A percentile compares a stretch with the other conserved stretches of the same genome.
phyloP scores from a whole-genome alignment of 2,329 filamentous ascomycete genomes.

The Mariannaea sp. region DNA sequence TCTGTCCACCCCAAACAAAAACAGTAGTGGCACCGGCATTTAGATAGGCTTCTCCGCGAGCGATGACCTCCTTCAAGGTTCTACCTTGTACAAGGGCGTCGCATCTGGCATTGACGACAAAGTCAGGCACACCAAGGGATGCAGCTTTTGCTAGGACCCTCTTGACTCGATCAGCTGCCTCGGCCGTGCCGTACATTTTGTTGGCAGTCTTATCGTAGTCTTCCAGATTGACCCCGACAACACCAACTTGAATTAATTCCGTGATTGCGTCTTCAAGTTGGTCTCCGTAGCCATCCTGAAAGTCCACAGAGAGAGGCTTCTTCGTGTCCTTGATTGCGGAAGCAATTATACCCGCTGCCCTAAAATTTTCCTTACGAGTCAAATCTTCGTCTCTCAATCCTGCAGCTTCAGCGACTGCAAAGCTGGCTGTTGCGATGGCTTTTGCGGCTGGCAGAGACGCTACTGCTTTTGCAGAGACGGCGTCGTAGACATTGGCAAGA shows the following conservation, averaged over 20 bases:
- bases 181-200: neutral
- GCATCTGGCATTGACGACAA: conserved; percentile 61
- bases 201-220: conserved; percentile 4
- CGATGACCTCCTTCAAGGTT: conserved; percentile 52
- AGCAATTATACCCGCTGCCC: neutral
- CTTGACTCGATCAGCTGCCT: neutral
- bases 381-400: neutral
- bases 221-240: neutral
- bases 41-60: conserved; percentile 57
- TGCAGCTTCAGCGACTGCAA: neutral
- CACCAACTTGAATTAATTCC: neutral
- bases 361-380: neutral
- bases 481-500: conserved; percentile 4
- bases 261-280: conserved; percentile 2
- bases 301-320: conserved; percentile 2
- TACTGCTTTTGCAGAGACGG: neutral
- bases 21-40: conserved; percentile 59
- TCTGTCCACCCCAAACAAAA: conserved; percentile 60
- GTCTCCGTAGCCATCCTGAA: conserved; percentile 3
- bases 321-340: neutral
- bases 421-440: neutral
- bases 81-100: conserved; percentile 52
- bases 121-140: conserved; percentile 44
- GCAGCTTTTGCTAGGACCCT: neutral
- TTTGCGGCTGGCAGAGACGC: conserved; percentile 2